Conservation (phyloP, 805 yeast genomes). For the Candida berthetii region DNA sequence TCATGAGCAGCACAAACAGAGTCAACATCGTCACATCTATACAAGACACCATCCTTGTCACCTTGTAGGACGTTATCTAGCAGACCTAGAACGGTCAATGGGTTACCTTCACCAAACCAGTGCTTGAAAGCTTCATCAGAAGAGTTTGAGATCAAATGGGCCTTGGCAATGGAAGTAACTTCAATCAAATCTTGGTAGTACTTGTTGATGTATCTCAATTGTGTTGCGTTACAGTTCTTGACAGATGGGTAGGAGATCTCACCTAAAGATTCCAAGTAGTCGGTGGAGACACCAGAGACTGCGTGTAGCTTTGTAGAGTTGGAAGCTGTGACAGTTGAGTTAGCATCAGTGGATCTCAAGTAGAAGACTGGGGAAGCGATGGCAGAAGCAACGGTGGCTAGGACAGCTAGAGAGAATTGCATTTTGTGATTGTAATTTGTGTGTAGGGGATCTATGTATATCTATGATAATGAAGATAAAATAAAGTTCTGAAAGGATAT, state of each 20-base stretch:
- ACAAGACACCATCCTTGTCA: constrained; percentile 20
- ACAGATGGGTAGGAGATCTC: neutral
- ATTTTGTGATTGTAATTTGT: constrained; percentile 4
- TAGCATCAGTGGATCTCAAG: constrained; percentile 17
- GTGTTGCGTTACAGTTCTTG: neutral
- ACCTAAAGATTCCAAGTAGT: constrained; percentile 10
- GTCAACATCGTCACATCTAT: constrained; percentile 30
- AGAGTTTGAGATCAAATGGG: constrained; percentile 24
- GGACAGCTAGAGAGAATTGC: constrained; percentile 16
- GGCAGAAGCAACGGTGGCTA: constrained; percentile 16
- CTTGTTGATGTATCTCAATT: neutral
- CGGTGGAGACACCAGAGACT: neutral
- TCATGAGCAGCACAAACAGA: constrained; percentile 20
- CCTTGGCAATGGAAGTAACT: constrained; percentile 24
- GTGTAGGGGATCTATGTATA: neutral
- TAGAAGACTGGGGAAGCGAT: constrained; percentile 21
- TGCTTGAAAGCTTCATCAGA: constrained; percentile 21
- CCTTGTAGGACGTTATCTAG: constrained; percentile 22
- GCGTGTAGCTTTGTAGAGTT: constrained; percentile 1
- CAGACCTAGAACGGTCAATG: constrained; percentile 25
- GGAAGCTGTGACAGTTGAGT: constrained; percentile 8
- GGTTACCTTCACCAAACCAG: constrained; percentile 28
- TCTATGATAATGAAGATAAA: too few species aligned
- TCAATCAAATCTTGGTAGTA: constrained; percentile 19
- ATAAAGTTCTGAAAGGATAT: too few species aligned